Evolutionary conservation across 2,329 filamentous ascomycete species (phyloP), one percentile per base, ranked within the genome.

Genomic region (Zasmidium cellare): DNA sequence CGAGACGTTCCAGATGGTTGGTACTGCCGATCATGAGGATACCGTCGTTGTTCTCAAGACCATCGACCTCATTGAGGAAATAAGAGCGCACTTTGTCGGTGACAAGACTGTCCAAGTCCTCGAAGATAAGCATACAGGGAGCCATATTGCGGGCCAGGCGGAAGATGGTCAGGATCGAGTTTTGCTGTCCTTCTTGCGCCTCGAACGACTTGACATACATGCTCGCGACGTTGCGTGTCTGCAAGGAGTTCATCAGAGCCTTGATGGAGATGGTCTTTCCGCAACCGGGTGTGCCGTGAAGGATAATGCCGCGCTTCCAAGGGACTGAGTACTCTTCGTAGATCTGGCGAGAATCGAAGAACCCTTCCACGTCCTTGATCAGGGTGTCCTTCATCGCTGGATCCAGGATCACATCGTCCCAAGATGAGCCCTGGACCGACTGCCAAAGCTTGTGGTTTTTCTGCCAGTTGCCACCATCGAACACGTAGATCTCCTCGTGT

Each of bases 21-120:
- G 71, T 72, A 18, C 67, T 69, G 1, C 67, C 71, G 3, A 72
- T 66, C 76, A 90, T 87, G 65, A 89, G 81, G 55, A 90, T 87
- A 18, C 87, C 87, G 62, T 89, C 84, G 61, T 90, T 90, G 61
- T 79, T 81, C 66, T 84, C 84, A 9, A 90, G 79, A 0, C 87
- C 87, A 62, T 90, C 87, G 11, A 89, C 55, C 71, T 90, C 86
- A 68, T 90, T 90, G 53, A 90, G 77, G 73, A 90, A 90, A 75
- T 88, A 90, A 56, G 80, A 84, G 19, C 87, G 78, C 9, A 87
- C 83, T 2, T 70, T 64, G 51, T 86, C 81, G 16, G 79, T 80
- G 46, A 90, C 82, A 38, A 90, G 80, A 2, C 83, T 86, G 68
- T 90, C 87, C 2, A 90, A 78, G 61, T 90, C 88, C 70, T 90